phyloP scores from a whole-genome alignment of 1,284 basidiomycete genomes.

The Afroboletus lepidellus region DNA sequence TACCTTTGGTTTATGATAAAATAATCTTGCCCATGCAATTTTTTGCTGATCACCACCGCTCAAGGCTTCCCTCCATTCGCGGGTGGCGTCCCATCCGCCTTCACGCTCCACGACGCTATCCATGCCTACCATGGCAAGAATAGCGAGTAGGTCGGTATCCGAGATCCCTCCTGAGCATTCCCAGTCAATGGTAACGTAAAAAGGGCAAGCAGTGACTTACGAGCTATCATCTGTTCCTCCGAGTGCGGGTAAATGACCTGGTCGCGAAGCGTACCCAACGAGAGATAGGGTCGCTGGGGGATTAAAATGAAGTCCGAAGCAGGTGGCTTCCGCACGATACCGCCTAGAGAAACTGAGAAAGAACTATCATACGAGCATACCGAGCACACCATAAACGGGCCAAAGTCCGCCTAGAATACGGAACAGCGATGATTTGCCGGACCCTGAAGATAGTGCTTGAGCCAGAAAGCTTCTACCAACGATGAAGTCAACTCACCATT shows the following conservation, averaged over 20 bases:
- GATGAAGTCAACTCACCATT: slow-evolving; percentile 58
- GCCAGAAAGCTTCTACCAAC: slow-evolving; percentile 1
- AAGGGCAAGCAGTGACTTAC: slow-evolving; percentile 42
- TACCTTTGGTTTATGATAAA: slow-evolving; percentile 94
- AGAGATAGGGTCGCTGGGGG: slow-evolving; percentile 94
- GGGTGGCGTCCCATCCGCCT: slow-evolving; percentile 87
- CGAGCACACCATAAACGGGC: slow-evolving; percentile 81
- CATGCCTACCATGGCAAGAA: slow-evolving; percentile 85
- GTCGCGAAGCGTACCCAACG: slow-evolving; percentile 90
- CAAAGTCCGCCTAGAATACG: slow-evolving; percentile 95
- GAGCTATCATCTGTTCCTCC: slow-evolving; percentile 68
- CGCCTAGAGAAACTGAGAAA: slow-evolving; percentile 46
- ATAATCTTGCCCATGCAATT: slow-evolving; percentile 95
- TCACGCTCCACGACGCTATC: slow-evolving; percentile 89
- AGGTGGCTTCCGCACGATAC: slow-evolving; percentile 89
- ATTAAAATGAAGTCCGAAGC: slow-evolving; percentile 92
- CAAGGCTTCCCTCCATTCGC: slow-evolving; percentile 92
- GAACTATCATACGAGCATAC: background rate
- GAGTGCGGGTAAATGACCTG: slow-evolving; percentile 90
- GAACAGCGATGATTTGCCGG: slow-evolving; percentile 90
- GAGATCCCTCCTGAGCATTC: slow-evolving; percentile 55
- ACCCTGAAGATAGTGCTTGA: slow-evolving; percentile 44
- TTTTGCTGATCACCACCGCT: slow-evolving; percentile 89
- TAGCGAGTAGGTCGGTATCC: slow-evolving; percentile 74
- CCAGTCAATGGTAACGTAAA: slow-evolving; percentile 1